Evolutionary conservation across 768 basidiomycete species (phyloP).

Genomic region (Tubosaeta sp.): DNA sequence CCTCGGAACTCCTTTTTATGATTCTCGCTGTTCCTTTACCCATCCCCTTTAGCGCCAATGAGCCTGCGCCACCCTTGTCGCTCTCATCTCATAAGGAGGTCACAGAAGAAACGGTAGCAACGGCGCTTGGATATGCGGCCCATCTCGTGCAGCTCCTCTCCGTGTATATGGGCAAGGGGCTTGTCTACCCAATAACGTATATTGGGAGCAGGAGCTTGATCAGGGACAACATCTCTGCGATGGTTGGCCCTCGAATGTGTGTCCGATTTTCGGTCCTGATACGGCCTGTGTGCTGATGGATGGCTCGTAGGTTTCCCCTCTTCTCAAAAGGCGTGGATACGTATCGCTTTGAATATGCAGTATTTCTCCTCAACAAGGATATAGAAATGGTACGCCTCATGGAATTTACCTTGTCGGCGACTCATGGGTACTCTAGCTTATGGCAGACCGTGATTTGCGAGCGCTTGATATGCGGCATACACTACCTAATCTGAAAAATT

Average conservation of each 20-base stretch:
- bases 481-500: slow-evolving; percentile 92
- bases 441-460: slow-evolving; percentile 84
- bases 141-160: slow-evolving; percentile 82
- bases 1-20: slow-evolving; percentile 84
- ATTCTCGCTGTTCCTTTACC: slow-evolving; percentile 88
- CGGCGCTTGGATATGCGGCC: slow-evolving; percentile 87
- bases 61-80: slow-evolving; percentile 80
- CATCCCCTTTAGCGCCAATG: slow-evolving; percentile 67
- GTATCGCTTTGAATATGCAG: slow-evolving; percentile 96
- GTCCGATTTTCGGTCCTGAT: slow-evolving; percentile 27
- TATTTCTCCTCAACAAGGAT: slow-evolving; percentile 94
- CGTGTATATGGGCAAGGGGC: slow-evolving; percentile 64
- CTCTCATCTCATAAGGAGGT: slow-evolving; percentile 63
- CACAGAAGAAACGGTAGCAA: slow-evolving; percentile 83
- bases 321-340: slow-evolving; percentile 94
- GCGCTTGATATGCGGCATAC: slow-evolving; percentile 95
- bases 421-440: slow-evolving; percentile 52
- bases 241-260: slow-evolving; percentile 93
- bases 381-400: slow-evolving; percentile 74
- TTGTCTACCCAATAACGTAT: slow-evolving; percentile 89
- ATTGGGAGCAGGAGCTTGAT: slow-evolving; percentile 89
- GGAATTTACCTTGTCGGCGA: background rate
- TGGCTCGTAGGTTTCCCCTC: slow-evolving; percentile 74
- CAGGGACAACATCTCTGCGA: slow-evolving; percentile 87
- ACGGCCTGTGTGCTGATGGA: slow-evolving; percentile 8